A percentile compares a stretch with the other conserved stretches of the same genome.
Conservation (phyloP, 306 rosid species). For the Echinosophora koreensis region DNA sequence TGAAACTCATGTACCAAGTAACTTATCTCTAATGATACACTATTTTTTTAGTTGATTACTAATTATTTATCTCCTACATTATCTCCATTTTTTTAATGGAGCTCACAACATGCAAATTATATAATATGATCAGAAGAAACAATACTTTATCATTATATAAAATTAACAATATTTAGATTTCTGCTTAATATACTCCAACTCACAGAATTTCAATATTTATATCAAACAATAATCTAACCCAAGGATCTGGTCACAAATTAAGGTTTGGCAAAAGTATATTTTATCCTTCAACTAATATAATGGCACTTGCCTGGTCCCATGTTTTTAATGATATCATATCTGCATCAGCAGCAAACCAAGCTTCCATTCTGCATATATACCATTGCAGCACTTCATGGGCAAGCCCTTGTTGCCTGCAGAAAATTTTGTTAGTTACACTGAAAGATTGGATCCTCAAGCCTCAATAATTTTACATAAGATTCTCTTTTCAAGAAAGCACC, state of each 20-base stretch:
- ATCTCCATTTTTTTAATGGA: background rate
- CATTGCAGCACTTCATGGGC: slow-evolving; percentile 78
- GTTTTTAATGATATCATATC: slow-evolving; percentile 77
- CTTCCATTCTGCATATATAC: slow-evolving; percentile 87
- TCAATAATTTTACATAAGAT: slow-evolving; percentile 10
- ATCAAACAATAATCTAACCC: slow-evolving; percentile 36
- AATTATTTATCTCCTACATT: background rate
- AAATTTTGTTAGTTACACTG: slow-evolving; percentile 21
- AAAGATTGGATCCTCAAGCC: slow-evolving; percentile 31
- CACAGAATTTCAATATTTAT: slow-evolving; percentile 11
- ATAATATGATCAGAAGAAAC: slow-evolving; percentile 13
- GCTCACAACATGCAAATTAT: slow-evolving; percentile 4
- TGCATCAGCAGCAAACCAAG: slow-evolving; percentile 90
- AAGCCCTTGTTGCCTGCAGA: slow-evolving; percentile 73
- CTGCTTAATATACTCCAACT: slow-evolving; percentile 9
- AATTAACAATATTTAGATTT: background rate
- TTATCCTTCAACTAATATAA: slow-evolving; percentile 40
- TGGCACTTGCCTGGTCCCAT: slow-evolving; percentile 85
- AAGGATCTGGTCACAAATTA: background rate
- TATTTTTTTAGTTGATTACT: background rate
- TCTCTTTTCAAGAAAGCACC: slow-evolving; percentile 48
- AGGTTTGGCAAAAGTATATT: slow-evolving; percentile 16
- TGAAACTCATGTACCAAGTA: background rate
- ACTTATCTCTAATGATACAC: background rate
- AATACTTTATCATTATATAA: slow-evolving; percentile 1